Evolutionary conservation across 306 rosid genomes (phyloP), one percentile per base, ranked within the genome.

Genomic region (Castanopsis chinensis): DNA sequence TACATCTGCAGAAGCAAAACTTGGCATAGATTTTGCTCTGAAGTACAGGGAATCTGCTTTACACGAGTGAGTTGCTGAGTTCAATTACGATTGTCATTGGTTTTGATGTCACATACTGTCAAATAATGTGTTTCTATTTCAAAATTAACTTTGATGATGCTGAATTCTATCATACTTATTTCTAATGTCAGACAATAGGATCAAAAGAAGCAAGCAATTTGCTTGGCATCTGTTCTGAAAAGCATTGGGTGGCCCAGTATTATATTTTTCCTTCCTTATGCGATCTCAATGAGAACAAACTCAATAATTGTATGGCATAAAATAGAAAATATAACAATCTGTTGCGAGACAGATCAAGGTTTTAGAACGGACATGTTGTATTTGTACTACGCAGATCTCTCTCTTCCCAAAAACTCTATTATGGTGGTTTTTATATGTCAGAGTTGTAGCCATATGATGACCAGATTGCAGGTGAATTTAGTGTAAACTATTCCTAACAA

Each of bases 11-110:
- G 95, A 92, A 90, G 70, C 79, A 37, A 90, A 82, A 58, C 89
- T 86, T 5, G 86, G 84, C 55, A 49, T 90, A 60, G 97, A 90
- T 85, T 90, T 92, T 79, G 91, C 93, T 17, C 86, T 89, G 45
- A 80, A 82, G 45, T 89, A 83, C 68, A 76, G 28, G 45, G 87
- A 79, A 59, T 92, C 95, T 65, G 18, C 87, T 55, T 81, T 89
- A 76, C 67, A 81, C 61, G 77, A 60, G 97, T 90, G 82, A 88
- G 93, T 73, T 67, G 25, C 27, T 67, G 21, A 32, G 25, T 19
- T 67, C 71, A 67, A 32, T 19, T 67, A 6, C 1, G 10, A 19
- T 1, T 33, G 3, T 4, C 23, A 8, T 33, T 67, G 14, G 23
- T 67, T 67, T 43, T 67, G 65, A 59, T 11, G 51, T 33, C 45